Conservation (phyloP, 2,329 filamentous ascomycete genomes). For the Mycosphaerella sp. region DNA sequence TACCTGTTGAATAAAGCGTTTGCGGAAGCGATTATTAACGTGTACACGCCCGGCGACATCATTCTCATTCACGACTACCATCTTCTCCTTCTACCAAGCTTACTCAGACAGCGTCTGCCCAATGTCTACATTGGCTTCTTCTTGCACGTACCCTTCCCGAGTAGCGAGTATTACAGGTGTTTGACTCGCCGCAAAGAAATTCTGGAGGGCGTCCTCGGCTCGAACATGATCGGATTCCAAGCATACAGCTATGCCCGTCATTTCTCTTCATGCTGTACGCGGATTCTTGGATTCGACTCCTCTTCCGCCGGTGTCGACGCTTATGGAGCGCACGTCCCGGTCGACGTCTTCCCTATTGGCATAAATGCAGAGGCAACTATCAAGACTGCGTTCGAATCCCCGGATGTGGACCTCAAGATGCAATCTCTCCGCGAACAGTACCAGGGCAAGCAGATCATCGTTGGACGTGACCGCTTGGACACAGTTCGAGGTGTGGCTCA, state of each 20-base stretch:
- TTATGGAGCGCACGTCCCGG: constrained; percentile 80
- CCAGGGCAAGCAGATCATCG: constrained; percentile 87
- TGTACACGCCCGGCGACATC: constrained; percentile 88
- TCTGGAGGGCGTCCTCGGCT: constrained; percentile 78
- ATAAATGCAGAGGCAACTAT: constrained; percentile 82
- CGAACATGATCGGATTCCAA: constrained; percentile 93
- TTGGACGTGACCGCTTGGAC: constrained; percentile 88
- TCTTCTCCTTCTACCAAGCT: constrained; percentile 78
- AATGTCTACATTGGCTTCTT: constrained; percentile 94
- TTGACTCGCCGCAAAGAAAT: constrained; percentile 83
- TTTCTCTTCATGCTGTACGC: constrained; percentile 88
- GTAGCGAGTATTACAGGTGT: constrained; percentile 90
- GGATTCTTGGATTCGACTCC: constrained; percentile 83
- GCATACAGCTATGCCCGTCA: constrained; percentile 92
- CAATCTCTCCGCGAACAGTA: constrained; percentile 69
- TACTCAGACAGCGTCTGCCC: constrained; percentile 77
- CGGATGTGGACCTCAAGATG: constrained; percentile 66
- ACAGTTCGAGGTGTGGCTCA: constrained; percentile 90
- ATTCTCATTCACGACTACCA: constrained; percentile 94
- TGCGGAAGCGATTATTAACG: constrained; percentile 77
- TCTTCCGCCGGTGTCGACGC: constrained; percentile 80
- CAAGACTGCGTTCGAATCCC: constrained; percentile 60
- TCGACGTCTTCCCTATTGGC: constrained; percentile 90
- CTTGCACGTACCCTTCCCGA: constrained; percentile 89
- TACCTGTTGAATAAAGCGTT: constrained; percentile 89